These are phyloP conservation scores for Lichtheimia ornata DNA, from an alignment of 371 early-diverging fungal genomes.

Conservation along the genomic window DNA sequence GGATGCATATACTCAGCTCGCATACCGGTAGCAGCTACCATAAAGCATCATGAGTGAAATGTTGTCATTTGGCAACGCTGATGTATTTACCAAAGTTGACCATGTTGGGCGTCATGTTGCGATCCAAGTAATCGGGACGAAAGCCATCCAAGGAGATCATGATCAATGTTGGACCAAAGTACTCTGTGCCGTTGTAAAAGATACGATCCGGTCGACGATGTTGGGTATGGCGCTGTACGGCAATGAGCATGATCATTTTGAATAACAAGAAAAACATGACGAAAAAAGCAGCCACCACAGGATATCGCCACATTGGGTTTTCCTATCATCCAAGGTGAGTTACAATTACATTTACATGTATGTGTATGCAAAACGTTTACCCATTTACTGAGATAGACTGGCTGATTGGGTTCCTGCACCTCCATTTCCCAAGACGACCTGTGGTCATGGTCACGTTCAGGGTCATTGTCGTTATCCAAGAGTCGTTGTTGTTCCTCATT, in stretches of 20 bases:
- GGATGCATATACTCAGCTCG: constrained; percentile 70
- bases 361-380: neutral
- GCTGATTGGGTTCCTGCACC: neutral
- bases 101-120: constrained; percentile 73
- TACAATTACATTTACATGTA: too few relatives aligned
- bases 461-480: neutral
- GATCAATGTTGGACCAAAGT: constrained; percentile 73
- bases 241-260: constrained; percentile 19
- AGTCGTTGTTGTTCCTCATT: neutral
- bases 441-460: neutral
- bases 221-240: constrained; percentile 12
- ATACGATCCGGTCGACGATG: constrained; percentile 17
- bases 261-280: constrained; percentile 23
- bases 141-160: constrained; percentile 89
- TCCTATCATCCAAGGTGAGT: neutral
- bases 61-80: neutral
- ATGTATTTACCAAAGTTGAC: constrained; percentile 48
- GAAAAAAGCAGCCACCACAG: constrained; percentile 1
- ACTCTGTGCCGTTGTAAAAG: constrained; percentile 65
- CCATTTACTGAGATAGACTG: neutral
- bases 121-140: constrained; percentile 76
- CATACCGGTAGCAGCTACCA: constrained; percentile 36
- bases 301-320: constrained; percentile 14
- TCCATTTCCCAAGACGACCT: neutral
- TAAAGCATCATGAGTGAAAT: neutral